Base-by-base conservation (phyloP, 768 basidiomycete genomes). In the Agaricus subrufescens region DNA sequence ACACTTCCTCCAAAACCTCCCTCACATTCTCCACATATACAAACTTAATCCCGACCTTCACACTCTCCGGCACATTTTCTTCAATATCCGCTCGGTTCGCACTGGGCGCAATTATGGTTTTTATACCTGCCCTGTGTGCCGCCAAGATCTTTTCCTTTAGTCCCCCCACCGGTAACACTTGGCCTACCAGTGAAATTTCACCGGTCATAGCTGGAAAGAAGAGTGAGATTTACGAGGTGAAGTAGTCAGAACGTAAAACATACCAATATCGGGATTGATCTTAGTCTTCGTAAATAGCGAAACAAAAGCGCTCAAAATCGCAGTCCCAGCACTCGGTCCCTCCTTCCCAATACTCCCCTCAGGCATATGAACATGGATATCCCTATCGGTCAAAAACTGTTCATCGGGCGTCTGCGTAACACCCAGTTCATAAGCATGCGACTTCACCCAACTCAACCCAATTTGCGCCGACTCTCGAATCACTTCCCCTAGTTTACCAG, bases 401-500 rank as follows among this genome's bases (percentile, higher is more conserved):
- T 91, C 89, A 5, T 81, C 82, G 0, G 80, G 73, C 1, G 79
- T 77, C 47, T 79, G 68, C 5, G 94, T 94, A 65, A 98, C 90
- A 3, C 94, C 94, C 10, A 98, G 80, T 50, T 89, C 86, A 66
- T 80, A 89, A 11, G 97, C 92, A 66, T 98, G 91, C 8, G 86
- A 77, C 68, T 94, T 95, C 40, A 96, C 89, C 89, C 91, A 98
- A 65, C 89, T 89, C 58, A 98, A 71, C 3, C 89, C 93, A 60
- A 99, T 97, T 68, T 97, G 93, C 1, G 95, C 94, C 60, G 89
- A 92, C 73, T 98, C 97, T 38, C 92, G 82, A 68, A 99, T 98
- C 58, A 98, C 97, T 64, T 99, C 97, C 44, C 96, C 96, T 3
- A 99, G 86, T 72, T 98, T 98, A 39, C 97, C 97, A 0, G 97